These are phyloP conservation scores for Termitomyces sp. DNA, from an alignment of 768 basidiomycete genomes.

Conservation along the genomic window DNA sequence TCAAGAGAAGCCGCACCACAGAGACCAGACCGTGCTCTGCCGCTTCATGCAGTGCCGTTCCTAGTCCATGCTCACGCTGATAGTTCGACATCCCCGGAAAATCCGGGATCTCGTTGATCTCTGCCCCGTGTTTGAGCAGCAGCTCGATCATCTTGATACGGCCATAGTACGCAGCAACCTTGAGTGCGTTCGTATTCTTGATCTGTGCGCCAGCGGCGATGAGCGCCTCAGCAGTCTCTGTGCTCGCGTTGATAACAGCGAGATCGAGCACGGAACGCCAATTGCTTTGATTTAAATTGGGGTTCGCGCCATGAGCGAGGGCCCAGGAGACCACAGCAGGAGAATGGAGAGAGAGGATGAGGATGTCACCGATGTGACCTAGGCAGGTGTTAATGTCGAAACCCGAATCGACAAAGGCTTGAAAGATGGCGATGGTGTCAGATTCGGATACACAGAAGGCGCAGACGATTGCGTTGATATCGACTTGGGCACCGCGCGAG, in stretches of 20 bases:
- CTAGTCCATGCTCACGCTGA: slow-evolving; percentile 12
- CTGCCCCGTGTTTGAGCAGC: slow-evolving; percentile 10
- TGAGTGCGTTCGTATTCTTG: slow-evolving; percentile 11
- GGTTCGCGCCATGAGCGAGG: slow-evolving; percentile 9
- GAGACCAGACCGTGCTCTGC: slow-evolving; percentile 8
- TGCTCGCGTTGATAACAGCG: slow-evolving; percentile 4
- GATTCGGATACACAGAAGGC: not conserved
- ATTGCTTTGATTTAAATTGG: not conserved
- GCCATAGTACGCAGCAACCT: slow-evolving; percentile 13
- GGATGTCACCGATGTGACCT: slow-evolving; percentile 10
- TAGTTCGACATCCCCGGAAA: slow-evolving; percentile 3
- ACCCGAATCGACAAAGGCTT: slow-evolving; percentile 7
- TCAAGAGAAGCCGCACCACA: slow-evolving; percentile 3
- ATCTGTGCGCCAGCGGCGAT: slow-evolving; percentile 6
- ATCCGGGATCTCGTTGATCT: slow-evolving; percentile 12
- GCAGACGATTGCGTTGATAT: slow-evolving; percentile 2
- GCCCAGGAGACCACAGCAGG: slow-evolving; percentile 1
- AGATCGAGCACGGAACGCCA: slow-evolving; percentile 8
- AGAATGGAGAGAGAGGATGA: slow-evolving; percentile 5
- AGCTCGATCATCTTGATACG: slow-evolving; percentile 7
- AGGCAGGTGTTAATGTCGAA: slow-evolving; percentile 9
- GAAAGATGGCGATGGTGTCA: slow-evolving; percentile 1
- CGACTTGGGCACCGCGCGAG: slow-evolving; percentile 1
- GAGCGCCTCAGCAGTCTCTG: not conserved
- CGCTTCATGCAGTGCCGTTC: slow-evolving; percentile 13